These are phyloP conservation scores for Lycium ferocissimum DNA, from an alignment of 257 asterid species.

Conservation along the genomic window DNA sequence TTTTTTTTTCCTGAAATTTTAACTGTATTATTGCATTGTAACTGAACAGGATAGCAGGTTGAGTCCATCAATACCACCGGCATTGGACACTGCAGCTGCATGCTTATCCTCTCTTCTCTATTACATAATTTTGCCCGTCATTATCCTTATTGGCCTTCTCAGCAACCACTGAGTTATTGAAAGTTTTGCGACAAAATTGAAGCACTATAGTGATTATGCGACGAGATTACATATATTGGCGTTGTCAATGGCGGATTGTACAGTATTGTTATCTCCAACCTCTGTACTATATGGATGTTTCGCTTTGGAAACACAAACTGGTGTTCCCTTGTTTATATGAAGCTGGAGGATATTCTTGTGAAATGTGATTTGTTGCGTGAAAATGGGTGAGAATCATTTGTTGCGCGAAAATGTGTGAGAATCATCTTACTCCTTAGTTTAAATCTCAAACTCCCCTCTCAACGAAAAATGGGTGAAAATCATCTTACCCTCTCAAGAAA, in stretches of 20 bases:
- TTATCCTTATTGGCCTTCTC: neutral
- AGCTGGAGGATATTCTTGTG: no score
- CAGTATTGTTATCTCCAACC: neutral
- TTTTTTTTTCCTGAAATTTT: neutral
- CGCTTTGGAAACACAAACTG: no score
- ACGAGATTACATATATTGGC: neutral
- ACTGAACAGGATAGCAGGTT: constrained; percentile 22
- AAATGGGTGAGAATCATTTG: no score
- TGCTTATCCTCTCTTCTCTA: neutral
- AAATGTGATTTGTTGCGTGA: no score
- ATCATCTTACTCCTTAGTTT: no score
- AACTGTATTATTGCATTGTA: neutral
- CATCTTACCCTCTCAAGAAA: no score
- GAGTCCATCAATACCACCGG: neutral
- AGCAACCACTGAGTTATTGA: neutral
- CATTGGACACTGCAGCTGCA: constrained; percentile 8
- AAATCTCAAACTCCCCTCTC: no score
- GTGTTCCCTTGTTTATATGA: no score
- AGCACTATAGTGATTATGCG: neutral
- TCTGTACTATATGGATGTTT: neutral
- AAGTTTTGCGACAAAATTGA: neutral
- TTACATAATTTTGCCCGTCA: neutral
- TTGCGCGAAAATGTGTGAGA: no score
- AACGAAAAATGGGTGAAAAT: no score
- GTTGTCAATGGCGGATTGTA: neutral